Base-by-base conservation (phyloP, 345 rosid genomes). In the Gossypium thurberi region DNA sequence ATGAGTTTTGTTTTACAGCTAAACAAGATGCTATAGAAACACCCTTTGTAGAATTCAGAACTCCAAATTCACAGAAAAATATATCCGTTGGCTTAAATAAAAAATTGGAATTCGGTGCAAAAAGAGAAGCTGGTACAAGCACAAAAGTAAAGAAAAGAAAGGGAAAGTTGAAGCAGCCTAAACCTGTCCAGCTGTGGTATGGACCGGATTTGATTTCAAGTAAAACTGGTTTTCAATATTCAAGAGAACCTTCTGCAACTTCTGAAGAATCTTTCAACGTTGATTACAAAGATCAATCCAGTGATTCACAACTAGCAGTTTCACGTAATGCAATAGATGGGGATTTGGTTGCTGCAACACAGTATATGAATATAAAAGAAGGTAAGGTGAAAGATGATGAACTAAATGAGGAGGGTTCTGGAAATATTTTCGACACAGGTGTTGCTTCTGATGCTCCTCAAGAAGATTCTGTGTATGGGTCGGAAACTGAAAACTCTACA, bases 401-500 rank as follows among this genome's bases (percentile, higher is more conserved):
- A 60, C 72, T 71, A 56, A 79, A 79, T 52, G 77, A 70, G 71
- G 85, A 80, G 80, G 63, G 64, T 76, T 67, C 79, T 74, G 81
- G 71, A 60, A 10, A 75, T 63, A 62, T 72, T 70, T 77, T 69
- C 75, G 82, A 81, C 51, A 75, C 78, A 65, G 75, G 66, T 66
- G 69, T 44, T 77, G 74, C 79, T 69, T 64, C 66, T 74, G 93
- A 84, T 75, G 85, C 69, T 65, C 70, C 82, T 58, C 80, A 60
- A 37, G 90, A 85, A 33, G 91, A 82, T 26, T 84, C 85, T 68
- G 33, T 83, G 66, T 87, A 94, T 33, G 93, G 84, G 71, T 83
- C 86, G 74, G 96, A 93, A 76, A 86, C 97, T 52, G 97, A 93
- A 82, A 93, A 97, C 86, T 90, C 87, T 79, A 87, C 84, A 80